Evolutionary conservation across 768 basidiomycete genomes (phyloP).

Genomic region (Termitomyces sp.): DNA sequence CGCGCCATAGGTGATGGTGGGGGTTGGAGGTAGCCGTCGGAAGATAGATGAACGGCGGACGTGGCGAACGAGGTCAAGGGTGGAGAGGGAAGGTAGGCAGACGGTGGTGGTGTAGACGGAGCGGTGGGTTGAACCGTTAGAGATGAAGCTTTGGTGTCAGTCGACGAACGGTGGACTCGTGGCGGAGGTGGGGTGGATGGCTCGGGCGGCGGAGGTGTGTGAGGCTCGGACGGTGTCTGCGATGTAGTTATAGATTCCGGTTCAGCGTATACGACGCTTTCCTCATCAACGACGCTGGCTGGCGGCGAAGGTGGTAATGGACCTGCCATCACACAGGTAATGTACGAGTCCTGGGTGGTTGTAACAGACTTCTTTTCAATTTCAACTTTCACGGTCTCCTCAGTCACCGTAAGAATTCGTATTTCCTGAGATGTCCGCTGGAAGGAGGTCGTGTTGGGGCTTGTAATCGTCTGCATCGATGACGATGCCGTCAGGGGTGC

Average conservation of each 20-base stretch:
- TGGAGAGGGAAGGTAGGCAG: conserved; percentile 14
- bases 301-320: conserved; percentile 29
- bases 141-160: conserved; percentile 41
- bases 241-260: conserved; percentile 9
- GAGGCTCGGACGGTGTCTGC: neutral
- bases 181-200: conserved; percentile 10
- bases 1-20: conserved; percentile 31
- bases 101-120: conserved; percentile 12
- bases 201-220: neutral
- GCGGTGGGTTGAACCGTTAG: conserved; percentile 20
- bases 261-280: conserved; percentile 2
- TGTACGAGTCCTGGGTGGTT: conserved; percentile 8
- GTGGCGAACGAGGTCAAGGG: conserved; percentile 17
- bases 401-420: conserved; percentile 52
- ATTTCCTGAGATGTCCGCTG: conserved; percentile 37
- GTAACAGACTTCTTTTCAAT: conserved; percentile 21
- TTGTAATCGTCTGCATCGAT: conserved; percentile 12
- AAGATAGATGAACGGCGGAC: conserved; percentile 21
- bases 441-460: neutral
- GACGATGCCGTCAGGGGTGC: conserved; percentile 24
- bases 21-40: conserved; percentile 52
- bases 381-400: conserved; percentile 34
- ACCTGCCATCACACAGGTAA: conserved; percentile 17
- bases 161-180: conserved; percentile 41
- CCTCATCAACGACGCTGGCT: conserved; percentile 22